Evolutionary conservation across 768 basidiomycete genomes (phyloP), one percentile per base, ranked within the genome.

Genomic region (Lactarius vividus): DNA sequence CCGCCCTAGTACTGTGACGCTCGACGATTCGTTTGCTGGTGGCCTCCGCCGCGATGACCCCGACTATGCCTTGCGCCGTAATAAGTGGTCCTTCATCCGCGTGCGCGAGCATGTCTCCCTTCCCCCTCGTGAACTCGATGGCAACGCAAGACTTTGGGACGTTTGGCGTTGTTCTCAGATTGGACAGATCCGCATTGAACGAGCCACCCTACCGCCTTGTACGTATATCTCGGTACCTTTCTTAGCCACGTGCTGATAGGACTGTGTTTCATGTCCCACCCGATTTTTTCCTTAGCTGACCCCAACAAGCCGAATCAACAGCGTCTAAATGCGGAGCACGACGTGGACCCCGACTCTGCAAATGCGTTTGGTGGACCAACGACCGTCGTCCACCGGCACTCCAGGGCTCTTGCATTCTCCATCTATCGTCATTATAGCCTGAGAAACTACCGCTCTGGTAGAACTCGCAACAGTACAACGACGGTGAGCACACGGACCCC

Each of bases 351-450:
- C 0, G 83, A 78, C 66, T 75, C 74, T 37, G 77, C 73, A 3
- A 80, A 79, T 39, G 76, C 74, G 6, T 77, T 75, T 35, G 81
- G 80, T 39, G 88, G 89, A 0, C 89, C 91, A 0, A 78, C 80
- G 28, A 81, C 84, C 40, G 86, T 88, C 60, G 85, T 94, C 39
- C 92, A 94, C 75, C 91, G 90, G 69, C 92, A 94, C 73, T 91
- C 92, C 1, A 85, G 88, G 61, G 88, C 88, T 4, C 77, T 84
- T 35, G 92, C 89, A 1, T 92, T 92, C 75, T 92, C 91, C 0
- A 84, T 94, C 57, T 88, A 88, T 74, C 85, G 92, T 49, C 83
- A 84, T 62, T 85, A 88, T 61, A 75, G 73, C 37, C 73, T 78
- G 52, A 73, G 73, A 65, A 68, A 65, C 65, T 69, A 68, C 46